Conservation (phyloP, 2,329 filamentous ascomycete genomes). For the Trichoderma brevicompactum region DNA sequence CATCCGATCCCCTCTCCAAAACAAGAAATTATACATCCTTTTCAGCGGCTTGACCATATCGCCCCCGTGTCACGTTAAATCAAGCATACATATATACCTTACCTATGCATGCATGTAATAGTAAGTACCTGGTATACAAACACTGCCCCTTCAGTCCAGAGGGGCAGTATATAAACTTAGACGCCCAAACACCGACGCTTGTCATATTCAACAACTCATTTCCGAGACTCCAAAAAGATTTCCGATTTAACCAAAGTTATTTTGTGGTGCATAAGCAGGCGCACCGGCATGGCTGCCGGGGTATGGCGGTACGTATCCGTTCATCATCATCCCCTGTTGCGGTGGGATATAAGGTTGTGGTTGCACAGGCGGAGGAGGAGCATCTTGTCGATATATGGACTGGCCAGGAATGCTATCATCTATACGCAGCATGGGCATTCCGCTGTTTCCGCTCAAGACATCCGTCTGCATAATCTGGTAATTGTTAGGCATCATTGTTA, state of each 20-base stretch:
- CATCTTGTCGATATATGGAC: conserved; percentile 34
- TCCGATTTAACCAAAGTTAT: conserved; percentile 21
- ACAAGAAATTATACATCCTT: neutral
- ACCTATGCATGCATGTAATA: neutral
- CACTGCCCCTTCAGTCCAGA: neutral
- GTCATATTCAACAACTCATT: neutral
- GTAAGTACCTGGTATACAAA: neutral
- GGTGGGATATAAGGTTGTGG: conserved; percentile 32
- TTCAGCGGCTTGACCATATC: neutral
- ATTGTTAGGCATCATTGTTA: conserved; percentile 31
- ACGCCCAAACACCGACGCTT: conserved; percentile 25
- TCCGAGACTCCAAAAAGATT: neutral
- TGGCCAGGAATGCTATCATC: conserved; percentile 27
- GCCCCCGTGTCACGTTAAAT: neutral
- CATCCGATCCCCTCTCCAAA: neutral
- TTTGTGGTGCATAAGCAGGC: conserved; percentile 30
- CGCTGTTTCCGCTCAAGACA: conserved; percentile 14
- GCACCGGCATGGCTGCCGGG: conserved; percentile 30
- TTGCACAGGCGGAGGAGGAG: conserved; percentile 21
- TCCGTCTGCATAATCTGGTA: conserved; percentile 26
- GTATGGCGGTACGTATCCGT: conserved; percentile 32
- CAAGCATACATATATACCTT: neutral
- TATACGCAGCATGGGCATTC: conserved; percentile 31
- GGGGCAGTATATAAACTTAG: neutral
- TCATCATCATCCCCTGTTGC: conserved; percentile 34